Conservation (phyloP, 2,329 filamentous ascomycete genomes). For the Diaporthe destruens region DNA sequence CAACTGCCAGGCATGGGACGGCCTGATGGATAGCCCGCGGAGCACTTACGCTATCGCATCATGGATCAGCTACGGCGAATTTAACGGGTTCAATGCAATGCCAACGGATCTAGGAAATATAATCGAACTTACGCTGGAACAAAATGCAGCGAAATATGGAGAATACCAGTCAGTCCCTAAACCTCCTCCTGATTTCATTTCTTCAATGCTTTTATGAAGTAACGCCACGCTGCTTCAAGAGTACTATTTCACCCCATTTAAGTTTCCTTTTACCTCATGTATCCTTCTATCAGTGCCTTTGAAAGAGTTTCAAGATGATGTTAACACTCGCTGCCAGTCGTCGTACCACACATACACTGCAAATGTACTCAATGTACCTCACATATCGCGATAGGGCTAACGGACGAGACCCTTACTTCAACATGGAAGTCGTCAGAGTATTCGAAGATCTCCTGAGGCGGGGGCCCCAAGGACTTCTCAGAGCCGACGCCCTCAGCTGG, state of each 20-base stretch:
- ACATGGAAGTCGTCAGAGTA: background rate
- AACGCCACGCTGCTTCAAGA: background rate
- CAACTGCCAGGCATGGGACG: slow-evolving; percentile 34
- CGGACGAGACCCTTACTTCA: slow-evolving; percentile 20
- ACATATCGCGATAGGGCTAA: slow-evolving; percentile 14
- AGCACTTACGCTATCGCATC: slow-evolving; percentile 29
- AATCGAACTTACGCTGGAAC: slow-evolving; percentile 1
- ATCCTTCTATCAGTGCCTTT: background rate
- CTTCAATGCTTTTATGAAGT: background rate
- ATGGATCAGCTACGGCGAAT: slow-evolving; percentile 31
- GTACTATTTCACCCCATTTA: too few species aligned
- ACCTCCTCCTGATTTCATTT: background rate
- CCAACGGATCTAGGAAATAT: slow-evolving; percentile 2
- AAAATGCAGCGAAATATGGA: slow-evolving; percentile 20
- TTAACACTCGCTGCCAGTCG: background rate
- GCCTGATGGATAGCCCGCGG: slow-evolving; percentile 12
- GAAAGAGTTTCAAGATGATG: background rate
- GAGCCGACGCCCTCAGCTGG: slow-evolving; percentile 23
- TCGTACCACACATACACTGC: slow-evolving; percentile 28
- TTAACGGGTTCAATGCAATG: slow-evolving; percentile 13
- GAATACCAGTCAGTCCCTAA: slow-evolving; percentile 10
- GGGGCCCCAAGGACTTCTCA: background rate
- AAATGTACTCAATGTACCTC: slow-evolving; percentile 32
- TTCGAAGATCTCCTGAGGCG: slow-evolving; percentile 21
- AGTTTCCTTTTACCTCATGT: too few species aligned